Evolutionary conservation across 768 basidiomycete species (phyloP).

Genomic region (Boletus reticuloceps): DNA sequence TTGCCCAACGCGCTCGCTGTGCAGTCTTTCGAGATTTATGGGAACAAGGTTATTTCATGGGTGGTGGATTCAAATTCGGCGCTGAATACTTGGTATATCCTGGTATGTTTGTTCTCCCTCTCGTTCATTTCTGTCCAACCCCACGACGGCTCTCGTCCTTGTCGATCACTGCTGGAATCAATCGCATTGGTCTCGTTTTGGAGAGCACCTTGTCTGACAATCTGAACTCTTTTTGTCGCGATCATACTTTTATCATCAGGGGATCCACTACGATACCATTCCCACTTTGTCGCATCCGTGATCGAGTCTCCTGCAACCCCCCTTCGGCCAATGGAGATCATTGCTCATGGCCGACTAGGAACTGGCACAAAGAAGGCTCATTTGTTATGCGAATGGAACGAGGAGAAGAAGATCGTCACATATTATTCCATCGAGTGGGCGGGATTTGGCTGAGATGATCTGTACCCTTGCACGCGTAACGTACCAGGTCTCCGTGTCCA

Average conservation of each 20-base stretch:
- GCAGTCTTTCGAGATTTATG: constrained; percentile 78
- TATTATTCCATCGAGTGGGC: constrained; percentile 90
- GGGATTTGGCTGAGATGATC: constrained; percentile 60
- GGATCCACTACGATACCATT: constrained; percentile 94
- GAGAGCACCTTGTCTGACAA: not conserved
- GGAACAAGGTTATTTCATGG: constrained; percentile 85
- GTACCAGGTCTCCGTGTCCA: not conserved
- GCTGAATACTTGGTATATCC: constrained; percentile 97
- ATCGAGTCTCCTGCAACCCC: constrained; percentile 56
- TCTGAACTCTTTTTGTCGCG: not conserved
- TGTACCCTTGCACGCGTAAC: not conserved
- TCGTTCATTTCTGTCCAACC: not conserved
- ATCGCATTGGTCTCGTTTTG: no score
- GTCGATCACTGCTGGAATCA: no score
- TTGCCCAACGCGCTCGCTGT: constrained; percentile 70
- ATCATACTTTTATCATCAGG: constrained; percentile 45
- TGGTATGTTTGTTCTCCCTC: constrained; percentile 55
- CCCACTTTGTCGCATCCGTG: constrained; percentile 89
- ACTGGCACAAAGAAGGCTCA: constrained; percentile 98
- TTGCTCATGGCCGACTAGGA: constrained; percentile 92
- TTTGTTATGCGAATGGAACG: constrained; percentile 86
- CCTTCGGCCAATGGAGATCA: constrained; percentile 88
- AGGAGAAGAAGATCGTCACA: constrained; percentile 58
- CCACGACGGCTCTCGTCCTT: not conserved
- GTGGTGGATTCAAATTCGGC: constrained; percentile 90